Base-by-base conservation (phyloP, 352 stramenopile genomes). In the Phytophthora ohioensis region DNA sequence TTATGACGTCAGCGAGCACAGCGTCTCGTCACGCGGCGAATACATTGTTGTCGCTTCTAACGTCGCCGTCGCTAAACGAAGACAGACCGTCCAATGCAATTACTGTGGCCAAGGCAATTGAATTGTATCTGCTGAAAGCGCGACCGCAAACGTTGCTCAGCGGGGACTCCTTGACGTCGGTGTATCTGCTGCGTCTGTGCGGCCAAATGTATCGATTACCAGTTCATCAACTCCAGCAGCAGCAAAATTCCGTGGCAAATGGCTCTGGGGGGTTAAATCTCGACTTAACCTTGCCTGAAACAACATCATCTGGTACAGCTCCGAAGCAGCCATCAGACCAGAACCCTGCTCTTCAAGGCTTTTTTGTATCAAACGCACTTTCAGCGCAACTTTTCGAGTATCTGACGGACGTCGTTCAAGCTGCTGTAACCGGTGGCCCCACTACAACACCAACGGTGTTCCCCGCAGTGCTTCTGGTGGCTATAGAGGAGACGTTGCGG, bases 21-120 rank as follows among this genome's bases (percentile, higher is more conserved):
- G 79, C 80, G 6, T 82, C 85, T 17, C 84, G 87, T 12, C 87
- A 94, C 51, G 84, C 85, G 4, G 78, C 85, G 0, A 87, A 80
- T n/a, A 82, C 79, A 9, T 42, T 91, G 8, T 49, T 92, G 15
- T 46, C 55, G 27, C 72, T 93, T 38, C 82, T 93, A 57, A 73
- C 84, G 46, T 65, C 76, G 31, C 15, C 54, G 8, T 3, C 21
- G 27, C 11, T 79, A 51, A 69, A 82, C 46, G n/a, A 76, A 30
- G 54, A 67, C 11, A 55, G 78, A 30, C 55, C 45, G 34, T 53
- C 69, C 1, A 57, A 65, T 56, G 49, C 69, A n/a, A 15, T 69
- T 31, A 57, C 57, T 13, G 49, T 55, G 17, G 79, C 82, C 21
- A 82, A 73, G 56, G 71, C 80, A 17, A 60, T 93, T 27, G 82